These are phyloP conservation scores for Tylopilus sp. DNA, from an alignment of 768 basidiomycete genomes.

Conservation along the genomic window DNA sequence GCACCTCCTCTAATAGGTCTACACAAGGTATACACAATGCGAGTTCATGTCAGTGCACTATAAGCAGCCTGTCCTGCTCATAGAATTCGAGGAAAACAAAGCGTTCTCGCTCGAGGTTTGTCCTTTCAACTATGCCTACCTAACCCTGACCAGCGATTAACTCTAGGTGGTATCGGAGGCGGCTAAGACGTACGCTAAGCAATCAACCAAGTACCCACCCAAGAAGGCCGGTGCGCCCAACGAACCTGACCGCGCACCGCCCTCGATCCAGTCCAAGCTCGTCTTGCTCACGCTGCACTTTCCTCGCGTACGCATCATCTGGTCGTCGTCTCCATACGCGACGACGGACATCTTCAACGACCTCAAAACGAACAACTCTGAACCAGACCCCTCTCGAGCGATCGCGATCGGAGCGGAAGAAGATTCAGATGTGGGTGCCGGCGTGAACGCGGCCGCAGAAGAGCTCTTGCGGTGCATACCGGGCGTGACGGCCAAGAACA, in stretches of 20 bases:
- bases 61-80: constrained; percentile 87
- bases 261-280: constrained; percentile 85
- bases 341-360: constrained; percentile 92
- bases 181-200: constrained; percentile 64
- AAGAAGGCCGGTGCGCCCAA: constrained; percentile 37
- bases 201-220: constrained; percentile 51
- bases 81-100: constrained; percentile 98
- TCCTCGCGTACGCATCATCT: constrained; percentile 90
- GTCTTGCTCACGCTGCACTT: constrained; percentile 87
- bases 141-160: not conserved
- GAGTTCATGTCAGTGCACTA: constrained; percentile 97
- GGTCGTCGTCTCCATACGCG: constrained; percentile 94
- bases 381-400: constrained; percentile 78
- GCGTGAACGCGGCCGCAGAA: constrained; percentile 71
- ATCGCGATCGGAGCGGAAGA: constrained; percentile 80
- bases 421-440: constrained; percentile 61
- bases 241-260: constrained; percentile 35
- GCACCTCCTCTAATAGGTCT: not conserved
- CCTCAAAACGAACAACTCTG: constrained; percentile 72
- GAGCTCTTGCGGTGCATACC: constrained; percentile 83
- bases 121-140: not conserved
- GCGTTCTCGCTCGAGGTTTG: constrained; percentile 85
- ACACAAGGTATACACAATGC: constrained; percentile 86
- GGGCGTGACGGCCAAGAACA: constrained; percentile 81
- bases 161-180: constrained; percentile 56